Evolutionary conservation across 805 yeast genomes (phyloP).

Genomic region (Schwanniomyces vanrijiae): DNA sequence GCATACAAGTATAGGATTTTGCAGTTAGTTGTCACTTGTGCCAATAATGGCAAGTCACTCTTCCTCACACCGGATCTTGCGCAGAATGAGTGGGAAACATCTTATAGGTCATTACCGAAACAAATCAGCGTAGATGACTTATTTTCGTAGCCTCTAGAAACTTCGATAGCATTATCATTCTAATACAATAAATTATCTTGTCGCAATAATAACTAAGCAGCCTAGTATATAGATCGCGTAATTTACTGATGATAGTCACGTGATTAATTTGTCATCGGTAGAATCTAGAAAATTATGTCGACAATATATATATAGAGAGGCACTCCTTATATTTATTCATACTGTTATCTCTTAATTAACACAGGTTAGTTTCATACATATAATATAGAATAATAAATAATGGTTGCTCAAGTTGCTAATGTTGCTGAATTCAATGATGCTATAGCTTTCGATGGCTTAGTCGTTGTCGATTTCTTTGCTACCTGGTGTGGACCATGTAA

Average conservation of each 20-base stretch:
- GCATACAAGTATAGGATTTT: constrained; percentile 4
- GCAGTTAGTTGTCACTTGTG: constrained; percentile 7
- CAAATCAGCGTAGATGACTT: constrained; percentile 4
- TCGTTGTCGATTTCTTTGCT: constrained; percentile 94
- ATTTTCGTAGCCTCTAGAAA: neutral
- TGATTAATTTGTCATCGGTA: constrained; percentile 1
- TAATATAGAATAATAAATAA: constrained; percentile 11
- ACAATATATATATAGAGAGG: neutral
- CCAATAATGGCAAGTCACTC: constrained; percentile 4
- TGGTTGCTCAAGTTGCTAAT: constrained; percentile 36
- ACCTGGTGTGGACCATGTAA: constrained; percentile 99
- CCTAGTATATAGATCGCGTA: neutral
- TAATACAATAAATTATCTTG: neutral
- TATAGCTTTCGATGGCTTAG: constrained; percentile 64
- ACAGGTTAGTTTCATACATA: neutral
- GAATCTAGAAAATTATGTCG: neutral
- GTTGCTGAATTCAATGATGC: constrained; percentile 65
- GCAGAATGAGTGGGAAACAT: constrained; percentile 14
- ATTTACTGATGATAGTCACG: neutral
- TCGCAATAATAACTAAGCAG: neutral
- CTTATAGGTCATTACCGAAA: constrained; percentile 10
- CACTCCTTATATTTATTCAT: neutral
- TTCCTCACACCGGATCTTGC: constrained; percentile 13
- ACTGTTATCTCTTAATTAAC: neutral
- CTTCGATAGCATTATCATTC: neutral